Percentiles rank a stretch among this genome's conserved stretches.
These are phyloP conservation scores for Casuarina equisetifolia DNA, from an alignment of 306 rosid genomes.

Conservation along the genomic window DNA sequence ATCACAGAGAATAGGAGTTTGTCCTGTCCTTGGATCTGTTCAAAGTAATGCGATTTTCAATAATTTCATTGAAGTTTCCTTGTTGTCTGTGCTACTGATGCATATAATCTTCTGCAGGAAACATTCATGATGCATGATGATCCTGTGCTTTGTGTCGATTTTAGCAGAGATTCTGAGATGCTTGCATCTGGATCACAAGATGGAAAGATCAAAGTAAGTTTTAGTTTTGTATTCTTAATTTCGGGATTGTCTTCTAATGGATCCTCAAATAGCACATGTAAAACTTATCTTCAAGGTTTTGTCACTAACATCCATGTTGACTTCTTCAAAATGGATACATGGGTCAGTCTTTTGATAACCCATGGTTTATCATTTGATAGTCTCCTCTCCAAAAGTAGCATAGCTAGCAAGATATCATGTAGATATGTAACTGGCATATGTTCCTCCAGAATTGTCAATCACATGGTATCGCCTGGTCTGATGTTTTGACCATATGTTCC, in stretches of 20 bases:
- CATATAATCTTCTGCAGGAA: conserved; percentile 63
- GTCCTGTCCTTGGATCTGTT: not conserved
- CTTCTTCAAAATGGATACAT: not conserved
- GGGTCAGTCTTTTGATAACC: not conserved
- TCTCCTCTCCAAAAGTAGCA: not conserved
- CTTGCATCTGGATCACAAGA: conserved; percentile 94
- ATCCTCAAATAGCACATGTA: conserved; percentile 11
- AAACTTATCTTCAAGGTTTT: not conserved
- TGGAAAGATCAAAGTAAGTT: conserved; percentile 95
- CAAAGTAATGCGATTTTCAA: not conserved
- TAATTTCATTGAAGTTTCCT: not conserved
- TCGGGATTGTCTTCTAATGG: conserved; percentile 8
- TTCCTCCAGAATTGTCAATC: not conserved
- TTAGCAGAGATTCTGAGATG: conserved; percentile 97
- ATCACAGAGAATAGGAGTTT: not conserved
- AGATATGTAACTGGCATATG: not conserved
- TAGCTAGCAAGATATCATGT: not conserved
- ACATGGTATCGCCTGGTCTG: not conserved
- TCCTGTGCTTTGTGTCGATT: conserved; percentile 91
- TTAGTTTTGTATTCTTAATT: conserved; percentile 20
- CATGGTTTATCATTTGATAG: not conserved
- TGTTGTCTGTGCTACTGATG: not conserved
- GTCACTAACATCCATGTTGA: not conserved
- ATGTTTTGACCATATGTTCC: not conserved
- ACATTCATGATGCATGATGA: conserved; percentile 97